Conservation (phyloP, 2,329 filamentous ascomycete genomes). For the Bipolaris zeicola region DNA sequence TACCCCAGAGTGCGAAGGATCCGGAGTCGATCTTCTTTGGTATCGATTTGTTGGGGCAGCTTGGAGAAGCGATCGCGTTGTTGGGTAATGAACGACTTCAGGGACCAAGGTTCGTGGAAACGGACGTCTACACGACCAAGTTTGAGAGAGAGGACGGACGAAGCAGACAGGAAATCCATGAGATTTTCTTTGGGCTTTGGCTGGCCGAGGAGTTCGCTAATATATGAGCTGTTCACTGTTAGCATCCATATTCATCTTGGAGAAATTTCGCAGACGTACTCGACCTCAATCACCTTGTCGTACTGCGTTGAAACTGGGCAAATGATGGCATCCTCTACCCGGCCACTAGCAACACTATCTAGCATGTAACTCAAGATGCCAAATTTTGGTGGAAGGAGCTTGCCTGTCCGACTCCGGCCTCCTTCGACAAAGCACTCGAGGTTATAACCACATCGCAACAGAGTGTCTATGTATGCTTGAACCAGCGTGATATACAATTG, state of each 20-base stretch:
- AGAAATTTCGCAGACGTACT: conserved; percentile 22
- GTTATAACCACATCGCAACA: conserved; percentile 90
- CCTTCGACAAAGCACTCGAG: conserved; percentile 99
- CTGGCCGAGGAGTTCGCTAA: conserved; percentile 88
- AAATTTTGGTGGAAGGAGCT: conserved; percentile 91
- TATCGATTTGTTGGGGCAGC: conserved; percentile 42
- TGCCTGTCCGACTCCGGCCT: conserved; percentile 88
- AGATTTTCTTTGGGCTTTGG: conserved; percentile 97
- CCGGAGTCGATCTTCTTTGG: conserved; percentile 63
- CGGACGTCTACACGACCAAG: conserved; percentile 92
- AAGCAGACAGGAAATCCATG: conserved; percentile 84
- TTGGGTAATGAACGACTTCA: conserved; percentile 78
- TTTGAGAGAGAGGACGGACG: conserved; percentile 84
- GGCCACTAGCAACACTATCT: conserved; percentile 85
- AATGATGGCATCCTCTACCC: conserved; percentile 88
- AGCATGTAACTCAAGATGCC: conserved; percentile 91
- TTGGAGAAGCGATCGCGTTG: conserved; percentile 67
- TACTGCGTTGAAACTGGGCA: conserved; percentile 98
- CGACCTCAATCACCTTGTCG: conserved; percentile 96
- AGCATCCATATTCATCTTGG: not conserved
- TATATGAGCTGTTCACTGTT: conserved; percentile 68
- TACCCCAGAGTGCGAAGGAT: conserved; percentile 88
- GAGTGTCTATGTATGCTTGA: conserved; percentile 91
- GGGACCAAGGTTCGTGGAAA: conserved; percentile 95
- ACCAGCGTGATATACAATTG: conserved; percentile 90